Conservation (phyloP, 106 monocot genomes). For the Gastrodia elata region DNA sequence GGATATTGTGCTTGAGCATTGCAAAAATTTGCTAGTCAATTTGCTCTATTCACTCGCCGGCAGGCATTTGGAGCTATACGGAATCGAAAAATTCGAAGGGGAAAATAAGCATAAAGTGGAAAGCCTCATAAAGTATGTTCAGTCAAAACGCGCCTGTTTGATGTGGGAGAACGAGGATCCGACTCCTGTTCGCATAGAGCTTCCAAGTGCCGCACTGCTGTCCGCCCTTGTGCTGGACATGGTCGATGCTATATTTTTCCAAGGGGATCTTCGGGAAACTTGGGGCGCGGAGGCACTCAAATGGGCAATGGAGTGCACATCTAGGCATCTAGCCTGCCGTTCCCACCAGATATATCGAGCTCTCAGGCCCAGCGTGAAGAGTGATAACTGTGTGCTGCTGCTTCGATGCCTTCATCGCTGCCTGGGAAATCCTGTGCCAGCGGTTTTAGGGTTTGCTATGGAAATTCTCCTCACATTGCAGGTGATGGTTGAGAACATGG, state of each 20-base stretch:
- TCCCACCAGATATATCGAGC: conserved; percentile 98
- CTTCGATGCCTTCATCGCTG: conserved; percentile 89
- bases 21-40: conserved; percentile 91
- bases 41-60: conserved; percentile 94
- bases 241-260: conserved; percentile 97
- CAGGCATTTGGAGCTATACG: conserved; percentile 84
- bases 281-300: conserved; percentile 95
- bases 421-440: conserved; percentile 79
- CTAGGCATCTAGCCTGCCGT: conserved; percentile 91
- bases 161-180: conserved; percentile 99
- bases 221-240: conserved; percentile 87
- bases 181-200: conserved; percentile 55
- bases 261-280: conserved; percentile 94
- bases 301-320: conserved; percentile 98
- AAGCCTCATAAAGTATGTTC: conserved; percentile 92
- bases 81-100: conserved; percentile 66
- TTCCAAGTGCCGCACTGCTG: conserved; percentile 69
- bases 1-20: conserved; percentile 95
- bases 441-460: conserved; percentile 89
- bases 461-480: conserved; percentile 90
- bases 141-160: conserved; percentile 83
- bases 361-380: conserved; percentile 70
- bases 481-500: conserved; percentile 99
- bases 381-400: conserved; percentile 78
- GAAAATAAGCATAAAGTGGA: conserved; percentile 92